Base-by-base conservation (phyloP, 495 filamentous ascomycete genomes). In the Achaetomiella virescens region DNA sequence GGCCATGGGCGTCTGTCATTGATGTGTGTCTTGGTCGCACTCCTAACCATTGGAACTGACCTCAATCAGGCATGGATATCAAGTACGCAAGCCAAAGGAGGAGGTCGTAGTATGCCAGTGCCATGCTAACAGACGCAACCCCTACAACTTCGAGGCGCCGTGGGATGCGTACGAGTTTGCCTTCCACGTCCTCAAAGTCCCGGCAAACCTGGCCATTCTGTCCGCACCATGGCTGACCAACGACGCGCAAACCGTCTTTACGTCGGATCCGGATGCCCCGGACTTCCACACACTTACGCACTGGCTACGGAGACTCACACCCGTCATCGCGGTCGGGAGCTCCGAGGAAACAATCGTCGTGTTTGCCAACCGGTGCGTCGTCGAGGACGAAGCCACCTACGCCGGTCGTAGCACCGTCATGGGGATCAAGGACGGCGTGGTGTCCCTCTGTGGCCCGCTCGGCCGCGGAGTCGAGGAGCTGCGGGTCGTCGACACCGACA, bases 361-460 rank as follows among this genome's bases (percentile, higher is more conserved):
- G 18, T 86, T 92, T 63, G 87, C 84, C 55, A 97, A 98, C 73
- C 81, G 93, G 46, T 78, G 81, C 54, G 91, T 91, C 3, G 76
- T 78, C 22, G 90, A 95, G 64, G 79, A 79, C 24, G 77, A 78
- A 54, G 84, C 76, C 9, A 70, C 78, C 25, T 98, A 96, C 74
- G 91, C 93, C 21, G 93, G 93, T 11, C 96, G 85, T n/a, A 95
- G 88, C 62, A 78, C 84, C 31, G 84, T 97, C 14, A 70, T 97
- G 56, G 86, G 86, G 17, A 79, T 97, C 61, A 79, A 84, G 55
- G 75, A 76, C 54, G 88, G 84, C 0, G 80, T 81, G 54, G 79
- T 88, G 6, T 80, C 73, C 55, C 77, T 89, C 4, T 89, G 84
- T 54, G 86, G 82, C 20, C 70, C 84, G 4, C 67, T 88, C 24